Evolutionary conservation across 345 rosid genomes (phyloP).

Genomic region (Durio zibethinus): DNA sequence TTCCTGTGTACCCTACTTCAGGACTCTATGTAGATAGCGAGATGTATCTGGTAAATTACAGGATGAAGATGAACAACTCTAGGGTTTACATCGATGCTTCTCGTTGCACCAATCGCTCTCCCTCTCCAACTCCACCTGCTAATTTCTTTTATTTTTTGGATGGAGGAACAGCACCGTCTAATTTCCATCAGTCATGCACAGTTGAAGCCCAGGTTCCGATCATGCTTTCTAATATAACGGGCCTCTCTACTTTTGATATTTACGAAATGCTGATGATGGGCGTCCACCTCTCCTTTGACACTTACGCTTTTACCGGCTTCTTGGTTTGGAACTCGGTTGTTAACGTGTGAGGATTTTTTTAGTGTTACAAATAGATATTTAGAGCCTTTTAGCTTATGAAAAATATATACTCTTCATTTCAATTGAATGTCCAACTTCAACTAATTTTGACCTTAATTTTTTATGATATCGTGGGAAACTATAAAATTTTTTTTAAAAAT

Average conservation of each 20-base stretch:
- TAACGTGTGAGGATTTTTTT: too few relatives aligned
- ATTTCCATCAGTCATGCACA: background rate
- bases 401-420: too few relatives aligned
- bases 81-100: constrained; percentile 2
- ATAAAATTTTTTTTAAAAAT: too few relatives aligned
- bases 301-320: too few relatives aligned
- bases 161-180: background rate
- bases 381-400: too few relatives aligned
- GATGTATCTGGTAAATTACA: background rate
- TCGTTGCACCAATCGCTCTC: background rate
- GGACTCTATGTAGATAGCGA: background rate
- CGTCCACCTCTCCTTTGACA: too few relatives aligned
- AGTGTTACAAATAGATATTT: too few relatives aligned
- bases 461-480: too few relatives aligned
- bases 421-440: too few relatives aligned
- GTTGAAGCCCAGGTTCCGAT: constrained; percentile 2
- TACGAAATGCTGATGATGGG: background rate
- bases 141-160: background rate
- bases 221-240: background rate
- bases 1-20: background rate
- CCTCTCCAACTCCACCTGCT: background rate
- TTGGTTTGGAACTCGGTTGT: too few relatives aligned
- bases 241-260: background rate
- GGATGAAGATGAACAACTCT: background rate
- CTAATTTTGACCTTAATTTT: too few relatives aligned